Base-by-base conservation (phyloP, 148 eudicot genomes). In the Cornus suecica region DNA sequence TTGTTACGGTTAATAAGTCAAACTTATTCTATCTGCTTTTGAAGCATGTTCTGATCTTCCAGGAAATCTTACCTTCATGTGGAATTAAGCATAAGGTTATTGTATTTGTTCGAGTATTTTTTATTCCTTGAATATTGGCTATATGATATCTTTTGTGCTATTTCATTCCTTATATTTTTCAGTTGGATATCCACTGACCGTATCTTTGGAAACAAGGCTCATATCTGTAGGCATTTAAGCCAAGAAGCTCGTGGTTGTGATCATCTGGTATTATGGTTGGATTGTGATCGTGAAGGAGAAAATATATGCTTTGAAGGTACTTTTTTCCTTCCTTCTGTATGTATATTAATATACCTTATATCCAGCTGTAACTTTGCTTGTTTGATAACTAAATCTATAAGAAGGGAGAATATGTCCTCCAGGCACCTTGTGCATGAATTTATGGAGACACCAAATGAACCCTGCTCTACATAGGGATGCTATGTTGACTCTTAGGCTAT, bases 301-400 rank as follows among this genome's bases (percentile, higher is more conserved):
- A 94, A 94, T 76, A 94, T 94, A 56, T 94, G 98, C 77, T 94
- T 92, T 86, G 98, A 94, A 94, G 98, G 98, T 94, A 87, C 64
- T 41, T 13, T 68, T 2, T n/a, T 72, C 64, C 8, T 51, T 41
- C 65, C 51, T 54, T 54, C 22, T 56, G 24, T 22, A 52, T 0
- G 29, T n/a, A 16, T 70, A 29, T 1, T 14, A 32, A 3, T 69
- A 5, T 25, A 61, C 24, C 29, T 73, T 51, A 34, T 34, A 32
- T 37, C 64, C 24, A 37, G 67, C 37, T 48, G n/a, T 26, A n/a
- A 70, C 4, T 54, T 65, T 26, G 10, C 2, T 27, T 58, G 37
- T 61, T 28, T 24, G 48, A 29, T 72, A 32, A 34, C 29, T 15
- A 25, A 73, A 62, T 63, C 10, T 4, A 41, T 37, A 11, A 16